These are phyloP conservation scores for Marvania coccoides DNA, from an alignment of 139 green algal genomes.

Conservation along the genomic window DNA sequence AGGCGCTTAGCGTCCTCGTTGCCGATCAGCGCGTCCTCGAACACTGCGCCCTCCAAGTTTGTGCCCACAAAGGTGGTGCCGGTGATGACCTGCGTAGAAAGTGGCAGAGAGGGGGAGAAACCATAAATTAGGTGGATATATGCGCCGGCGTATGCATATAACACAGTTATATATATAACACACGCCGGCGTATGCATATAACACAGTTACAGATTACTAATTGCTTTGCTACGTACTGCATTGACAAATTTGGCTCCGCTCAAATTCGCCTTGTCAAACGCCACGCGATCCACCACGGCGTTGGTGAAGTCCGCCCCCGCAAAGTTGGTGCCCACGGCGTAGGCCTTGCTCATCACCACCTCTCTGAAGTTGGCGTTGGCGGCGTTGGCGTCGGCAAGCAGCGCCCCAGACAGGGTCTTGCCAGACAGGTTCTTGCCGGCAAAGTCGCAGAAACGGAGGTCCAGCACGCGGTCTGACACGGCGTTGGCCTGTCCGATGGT, in stretches of 20 bases:
- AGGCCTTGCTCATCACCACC: slow-evolving; percentile 87
- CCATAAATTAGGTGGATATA: slow-evolving; percentile 26
- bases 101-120: background rate
- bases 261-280: slow-evolving; percentile 71
- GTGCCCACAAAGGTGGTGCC: slow-evolving; percentile 65
- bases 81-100: too few relatives aligned
- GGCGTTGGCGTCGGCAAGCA: slow-evolving; percentile 72
- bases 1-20: slow-evolving; percentile 47
- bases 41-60: slow-evolving; percentile 69
- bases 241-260: slow-evolving; percentile 57
- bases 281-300: slow-evolving; percentile 84
- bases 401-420: slow-evolving; percentile 79
- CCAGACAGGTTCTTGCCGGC: slow-evolving; percentile 56
- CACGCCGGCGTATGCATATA: background rate
- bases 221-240: slow-evolving; percentile 43
- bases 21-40: slow-evolving; percentile 91
- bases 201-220: background rate
- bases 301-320: slow-evolving; percentile 82
- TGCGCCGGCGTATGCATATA: too few relatives aligned
- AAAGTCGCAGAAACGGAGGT: slow-evolving; percentile 78
- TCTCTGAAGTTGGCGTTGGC: slow-evolving; percentile 63
- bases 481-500: slow-evolving; percentile 94
- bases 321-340: slow-evolving; percentile 70
- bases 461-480: slow-evolving; percentile 84
- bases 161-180: too few relatives aligned